Evolutionary conservation across 495 filamentous ascomycete genomes (phyloP), one percentile per base, ranked within the genome.

Genomic region (Daldinia concentrica): DNA sequence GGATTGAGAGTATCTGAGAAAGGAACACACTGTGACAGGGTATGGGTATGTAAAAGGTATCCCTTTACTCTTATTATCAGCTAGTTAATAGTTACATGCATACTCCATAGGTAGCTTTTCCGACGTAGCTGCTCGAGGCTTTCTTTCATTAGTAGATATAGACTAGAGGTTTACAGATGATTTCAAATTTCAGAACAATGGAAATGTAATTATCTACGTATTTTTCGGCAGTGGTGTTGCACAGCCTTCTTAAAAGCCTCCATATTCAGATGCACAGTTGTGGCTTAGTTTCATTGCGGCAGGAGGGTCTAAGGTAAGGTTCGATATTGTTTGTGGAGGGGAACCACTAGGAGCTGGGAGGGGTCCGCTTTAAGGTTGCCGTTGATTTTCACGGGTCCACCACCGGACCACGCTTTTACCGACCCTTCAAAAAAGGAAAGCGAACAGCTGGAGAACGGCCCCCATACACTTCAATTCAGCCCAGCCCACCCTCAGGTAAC

Each of bases 351-450:
- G 12, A 36, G 34, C 32, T 34, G 32, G n/a, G 43, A 48, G 43
- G 43, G 43, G 43, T 24, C 43, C 19, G 43, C 32, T 36, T 58
- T 32, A 36, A 37, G 50, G 50, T 54, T 54, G 27, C 50, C 54
- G 17, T 57, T 34, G 54, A 57, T 57, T 19, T 32, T 30, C 54
- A 57, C 54, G 30, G 54, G 32, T 58, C 48, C 56, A 66, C 62
- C 63, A 58, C 63, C 68, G 68, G 68, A 62, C 68, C 68, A 66
- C 62, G 58, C n/a, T 58, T 36, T 66, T 71, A 71, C 68, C 63
- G 62, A 34, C 61, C 26, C 64, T 58, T 66, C 62, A 56, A 71
- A 55, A 58, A 45, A 54, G 36, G 30, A 56, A 11, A 32, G 27
- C 29, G 7, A 56, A 56, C 43, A 48, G 29, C 62, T 52, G 56